These are phyloP conservation scores for Podospora pseudopauciseta DNA, from an alignment of 495 filamentous ascomycete genomes.

Conservation along the genomic window DNA sequence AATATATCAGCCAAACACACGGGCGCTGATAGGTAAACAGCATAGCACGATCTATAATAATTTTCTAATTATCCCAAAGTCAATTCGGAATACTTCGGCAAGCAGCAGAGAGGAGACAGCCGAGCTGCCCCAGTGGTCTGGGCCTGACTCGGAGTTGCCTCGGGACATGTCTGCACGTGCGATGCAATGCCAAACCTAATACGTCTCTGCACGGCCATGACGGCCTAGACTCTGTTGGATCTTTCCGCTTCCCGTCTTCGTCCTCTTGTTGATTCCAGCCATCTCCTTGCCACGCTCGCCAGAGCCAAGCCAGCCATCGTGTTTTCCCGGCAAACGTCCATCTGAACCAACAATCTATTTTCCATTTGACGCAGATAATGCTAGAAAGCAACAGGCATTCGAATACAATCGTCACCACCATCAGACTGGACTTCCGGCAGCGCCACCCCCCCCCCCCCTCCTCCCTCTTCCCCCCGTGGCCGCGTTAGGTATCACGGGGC, in stretches of 20 bases:
- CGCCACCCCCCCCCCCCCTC: too few relatives aligned
- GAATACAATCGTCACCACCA: neutral
- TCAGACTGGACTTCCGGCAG: neutral
- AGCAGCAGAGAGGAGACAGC: too few relatives aligned
- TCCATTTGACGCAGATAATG: neutral
- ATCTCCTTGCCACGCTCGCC: neutral
- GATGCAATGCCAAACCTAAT: neutral
- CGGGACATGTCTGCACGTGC: neutral
- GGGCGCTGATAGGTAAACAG: neutral
- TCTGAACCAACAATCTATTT: neutral
- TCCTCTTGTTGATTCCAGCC: neutral
- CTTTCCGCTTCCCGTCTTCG: neutral
- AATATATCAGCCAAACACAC: neutral
- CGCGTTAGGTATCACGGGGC: too few relatives aligned
- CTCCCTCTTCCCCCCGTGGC: too few relatives aligned
- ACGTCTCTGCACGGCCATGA: neutral
- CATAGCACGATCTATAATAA: neutral
- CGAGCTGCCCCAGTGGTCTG: too few relatives aligned
- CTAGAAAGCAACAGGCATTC: neutral
- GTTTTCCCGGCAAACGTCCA: neutral
- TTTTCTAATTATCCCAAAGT: neutral
- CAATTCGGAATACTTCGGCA: neutral
- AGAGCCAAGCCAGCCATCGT: neutral
- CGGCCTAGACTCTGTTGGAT: too few relatives aligned
- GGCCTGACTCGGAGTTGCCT: neutral